phyloP scores from a whole-genome alignment of 75 land plant genomes.

The Selaginella moellendorffii region DNA sequence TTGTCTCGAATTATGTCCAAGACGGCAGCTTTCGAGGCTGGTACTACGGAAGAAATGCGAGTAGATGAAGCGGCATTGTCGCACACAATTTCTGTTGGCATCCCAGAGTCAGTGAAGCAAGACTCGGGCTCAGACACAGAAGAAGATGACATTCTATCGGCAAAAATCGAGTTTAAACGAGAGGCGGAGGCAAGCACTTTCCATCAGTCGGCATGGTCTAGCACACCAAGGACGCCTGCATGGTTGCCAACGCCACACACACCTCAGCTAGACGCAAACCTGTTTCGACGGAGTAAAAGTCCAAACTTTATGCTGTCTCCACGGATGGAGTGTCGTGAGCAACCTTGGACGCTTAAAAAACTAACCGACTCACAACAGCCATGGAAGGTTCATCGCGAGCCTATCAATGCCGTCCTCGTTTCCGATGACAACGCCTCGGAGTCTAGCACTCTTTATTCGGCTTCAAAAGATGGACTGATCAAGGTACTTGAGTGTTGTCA shows the following conservation, averaged over 20 bases:
- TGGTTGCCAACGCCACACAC: neutral
- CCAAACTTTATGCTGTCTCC: too few species aligned
- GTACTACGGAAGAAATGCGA: neutral
- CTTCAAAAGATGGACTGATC: constrained; percentile 29
- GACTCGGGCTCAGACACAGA: neutral
- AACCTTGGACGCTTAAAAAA: neutral
- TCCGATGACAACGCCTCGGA: constrained; percentile 36
- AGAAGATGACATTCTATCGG: neutral
- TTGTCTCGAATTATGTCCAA: neutral
- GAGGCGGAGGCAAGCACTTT: too few species aligned
- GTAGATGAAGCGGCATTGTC: neutral
- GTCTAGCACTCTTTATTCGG: constrained; percentile 28
- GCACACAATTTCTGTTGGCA: too few species aligned
- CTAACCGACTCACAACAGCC: constrained; percentile 25
- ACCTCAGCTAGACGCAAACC: neutral
- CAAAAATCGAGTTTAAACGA: too few species aligned
- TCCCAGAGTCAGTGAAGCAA: too few species aligned
- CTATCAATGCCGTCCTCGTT: constrained; percentile 24
- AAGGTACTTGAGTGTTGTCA: constrained; percentile 23
- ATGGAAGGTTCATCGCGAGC: constrained; percentile 27
- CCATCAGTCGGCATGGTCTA: too few species aligned
- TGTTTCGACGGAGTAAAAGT: too few species aligned
- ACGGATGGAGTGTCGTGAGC: too few species aligned
- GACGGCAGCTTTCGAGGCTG: neutral
- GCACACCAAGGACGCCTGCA: too few species aligned